phyloP scores from a whole-genome alignment of 1,284 basidiomycete species.

The Naganishia liquefaciens region DNA sequence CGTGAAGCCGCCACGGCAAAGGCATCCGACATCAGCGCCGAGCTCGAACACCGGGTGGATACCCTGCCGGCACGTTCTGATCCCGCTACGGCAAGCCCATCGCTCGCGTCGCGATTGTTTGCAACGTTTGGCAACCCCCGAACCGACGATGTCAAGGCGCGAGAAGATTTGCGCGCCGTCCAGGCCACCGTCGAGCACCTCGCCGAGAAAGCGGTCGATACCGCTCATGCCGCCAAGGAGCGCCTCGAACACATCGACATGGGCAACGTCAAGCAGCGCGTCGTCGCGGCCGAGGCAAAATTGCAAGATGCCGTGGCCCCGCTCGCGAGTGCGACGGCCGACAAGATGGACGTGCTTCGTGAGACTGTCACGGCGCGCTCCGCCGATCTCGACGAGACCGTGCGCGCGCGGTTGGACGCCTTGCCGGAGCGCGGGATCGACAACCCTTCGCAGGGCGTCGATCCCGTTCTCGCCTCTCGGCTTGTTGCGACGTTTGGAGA shows the following conservation, averaged over 20 bases:
- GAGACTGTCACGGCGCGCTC: not conserved
- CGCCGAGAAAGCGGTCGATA: not conserved
- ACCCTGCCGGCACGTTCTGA: constrained; percentile 2
- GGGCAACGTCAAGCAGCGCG: not conserved
- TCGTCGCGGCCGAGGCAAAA: not conserved
- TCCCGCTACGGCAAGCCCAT: not conserved
- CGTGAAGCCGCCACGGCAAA: not conserved
- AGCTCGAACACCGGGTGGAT: not conserved
- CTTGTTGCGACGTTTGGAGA: constrained; percentile 17
- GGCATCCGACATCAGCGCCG: not conserved
- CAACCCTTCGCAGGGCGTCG: not conserved
- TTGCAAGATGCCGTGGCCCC: not conserved
- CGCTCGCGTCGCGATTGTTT: constrained; percentile 5
- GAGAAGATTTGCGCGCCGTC: not conserved
- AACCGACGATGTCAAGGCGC: not conserved
- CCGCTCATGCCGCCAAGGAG: not conserved
- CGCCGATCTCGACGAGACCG: not conserved
- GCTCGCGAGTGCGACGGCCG: not conserved
- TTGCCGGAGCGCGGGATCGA: not conserved
- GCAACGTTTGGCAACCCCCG: constrained; percentile 23
- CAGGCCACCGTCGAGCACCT: not conserved
- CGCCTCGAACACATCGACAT: not conserved
- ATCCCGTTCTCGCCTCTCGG: constrained; percentile 12
- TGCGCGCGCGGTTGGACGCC: not conserved
- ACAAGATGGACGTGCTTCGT: not conserved